Evolutionary conservation across 2,329 filamentous ascomycete genomes (phyloP).

Genomic region (Harringtonia aguacate): DNA sequence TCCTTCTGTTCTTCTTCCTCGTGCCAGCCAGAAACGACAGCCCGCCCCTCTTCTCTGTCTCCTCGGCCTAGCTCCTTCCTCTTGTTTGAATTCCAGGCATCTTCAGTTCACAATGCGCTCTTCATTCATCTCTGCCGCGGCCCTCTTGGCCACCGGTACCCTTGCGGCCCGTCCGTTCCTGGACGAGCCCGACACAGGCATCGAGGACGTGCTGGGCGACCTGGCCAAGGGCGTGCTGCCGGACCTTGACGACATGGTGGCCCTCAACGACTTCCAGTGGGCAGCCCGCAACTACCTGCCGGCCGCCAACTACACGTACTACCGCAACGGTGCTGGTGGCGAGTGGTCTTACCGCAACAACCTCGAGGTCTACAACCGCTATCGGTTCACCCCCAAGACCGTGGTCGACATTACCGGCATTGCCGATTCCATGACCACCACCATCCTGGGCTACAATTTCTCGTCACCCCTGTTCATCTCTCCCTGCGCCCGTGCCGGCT

Average conservation of each 20-base stretch:
- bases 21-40: no score
- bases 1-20: no score
- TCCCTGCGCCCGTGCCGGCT: conserved; percentile 33
- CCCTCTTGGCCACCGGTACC: conserved; percentile 27
- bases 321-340: conserved; percentile 43
- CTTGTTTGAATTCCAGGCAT: no score
- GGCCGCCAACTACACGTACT: conserved; percentile 49
- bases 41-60: no score
- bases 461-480: conserved; percentile 44
- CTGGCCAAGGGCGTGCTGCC: conserved; percentile 2
- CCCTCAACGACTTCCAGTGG: conserved; percentile 23
- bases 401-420: conserved; percentile 38
- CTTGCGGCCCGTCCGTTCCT: conserved; percentile 31
- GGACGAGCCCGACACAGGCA: conserved; percentile 34
- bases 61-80: no score
- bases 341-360: conserved; percentile 48
- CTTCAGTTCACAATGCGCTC: no score
- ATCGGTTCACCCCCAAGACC: conserved; percentile 34
- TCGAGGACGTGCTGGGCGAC: conserved; percentile 24
- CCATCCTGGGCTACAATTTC: conserved; percentile 41
- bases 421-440: conserved; percentile 31
- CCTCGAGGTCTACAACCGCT: conserved; percentile 40
- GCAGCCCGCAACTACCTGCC: conserved; percentile 57
- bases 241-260: conserved; percentile 23
- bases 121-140: conserved; percentile 29